Percentiles rank a stretch among this genome's conserved stretches.
Conservation (phyloP, 1,139 yeast genomes). For the Geotrichum carabidarum region DNA sequence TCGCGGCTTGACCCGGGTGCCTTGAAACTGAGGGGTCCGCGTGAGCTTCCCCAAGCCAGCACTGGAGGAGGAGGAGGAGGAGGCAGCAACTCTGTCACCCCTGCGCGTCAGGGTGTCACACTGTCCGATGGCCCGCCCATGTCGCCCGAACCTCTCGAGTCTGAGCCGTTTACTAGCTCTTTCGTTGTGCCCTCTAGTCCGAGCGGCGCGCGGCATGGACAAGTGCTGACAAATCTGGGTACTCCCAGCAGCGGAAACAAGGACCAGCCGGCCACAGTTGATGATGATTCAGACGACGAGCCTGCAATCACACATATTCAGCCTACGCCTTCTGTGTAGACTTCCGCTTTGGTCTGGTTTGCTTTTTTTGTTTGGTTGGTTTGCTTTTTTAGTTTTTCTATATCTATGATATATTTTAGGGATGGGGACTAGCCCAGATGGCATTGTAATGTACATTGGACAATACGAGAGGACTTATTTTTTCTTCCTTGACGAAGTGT, state of each 20-base stretch:
- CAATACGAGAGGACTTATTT: too few relatives aligned
- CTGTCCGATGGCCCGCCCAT: conserved; percentile 3
- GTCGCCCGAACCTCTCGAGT: neutral
- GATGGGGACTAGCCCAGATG: neutral
- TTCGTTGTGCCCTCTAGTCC: conserved; percentile 1
- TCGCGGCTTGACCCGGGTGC: conserved; percentile 6
- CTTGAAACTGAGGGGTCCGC: conserved; percentile 2
- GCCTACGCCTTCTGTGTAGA: conserved; percentile 7
- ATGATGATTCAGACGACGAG: conserved; percentile 16
- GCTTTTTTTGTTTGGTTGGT: neutral
- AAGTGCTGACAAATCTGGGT: conserved; percentile 1
- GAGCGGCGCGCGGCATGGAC: conserved; percentile 10
- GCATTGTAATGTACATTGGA: too few relatives aligned
- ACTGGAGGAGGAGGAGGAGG: neutral
- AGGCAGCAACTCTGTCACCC: neutral
- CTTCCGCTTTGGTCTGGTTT: neutral
- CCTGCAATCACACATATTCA: conserved; percentile 15
- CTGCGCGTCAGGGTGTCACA: neutral
- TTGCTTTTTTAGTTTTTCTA: neutral
- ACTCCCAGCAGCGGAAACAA: neutral
- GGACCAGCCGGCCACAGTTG: neutral
- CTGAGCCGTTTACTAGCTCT: neutral
- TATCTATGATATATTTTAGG: neutral
- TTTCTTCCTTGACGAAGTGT: too few relatives aligned
- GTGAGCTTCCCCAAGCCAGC: neutral